Evolutionary conservation across 2,329 filamentous ascomycete genomes (phyloP).

Genomic region (Aspergillus clavatus): DNA sequence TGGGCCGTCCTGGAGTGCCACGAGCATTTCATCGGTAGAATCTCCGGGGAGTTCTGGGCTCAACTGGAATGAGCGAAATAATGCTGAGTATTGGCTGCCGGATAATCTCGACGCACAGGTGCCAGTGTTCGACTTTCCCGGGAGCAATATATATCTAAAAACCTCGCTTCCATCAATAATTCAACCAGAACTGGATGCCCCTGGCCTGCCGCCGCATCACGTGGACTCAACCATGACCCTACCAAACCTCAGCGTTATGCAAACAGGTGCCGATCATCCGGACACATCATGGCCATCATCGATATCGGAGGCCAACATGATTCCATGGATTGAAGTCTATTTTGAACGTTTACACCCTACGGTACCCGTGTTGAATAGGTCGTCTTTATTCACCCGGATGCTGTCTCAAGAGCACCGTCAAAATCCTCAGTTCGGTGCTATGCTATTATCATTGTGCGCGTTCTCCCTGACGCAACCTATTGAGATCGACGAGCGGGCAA

Average conservation of each 20-base stretch:
- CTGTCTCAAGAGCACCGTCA: constrained; percentile 40
- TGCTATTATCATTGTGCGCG: constrained; percentile 41
- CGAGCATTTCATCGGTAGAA: constrained; percentile 18
- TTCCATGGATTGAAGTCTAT: constrained; percentile 41
- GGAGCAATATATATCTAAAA: constrained; percentile 35
- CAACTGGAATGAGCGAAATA: constrained; percentile 26
- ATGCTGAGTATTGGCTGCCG: constrained; percentile 34
- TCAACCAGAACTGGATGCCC: constrained; percentile 19
- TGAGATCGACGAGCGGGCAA: constrained; percentile 39
- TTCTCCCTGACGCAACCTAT: constrained; percentile 44
- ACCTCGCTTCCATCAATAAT: constrained; percentile 33
- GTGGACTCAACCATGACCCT: constrained; percentile 18
- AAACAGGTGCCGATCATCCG: constrained; percentile 16
- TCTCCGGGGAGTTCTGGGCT: constrained; percentile 17
- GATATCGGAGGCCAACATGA: constrained; percentile 40
- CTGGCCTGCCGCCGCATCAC: constrained; percentile 16
- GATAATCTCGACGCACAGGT: constrained; percentile 32
- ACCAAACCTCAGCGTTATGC: constrained; percentile 15
- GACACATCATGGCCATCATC: constrained; percentile 35
- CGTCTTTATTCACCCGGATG: constrained; percentile 40
- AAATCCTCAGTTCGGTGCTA: constrained; percentile 41
- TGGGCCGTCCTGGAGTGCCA: constrained; percentile 18
- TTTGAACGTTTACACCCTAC: constrained; percentile 44
- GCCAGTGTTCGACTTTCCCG: constrained; percentile 29
- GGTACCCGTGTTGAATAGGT: constrained; percentile 39